Conservation (phyloP, 495 filamentous ascomycete species). For the Parathielavia hyrcaniae region DNA sequence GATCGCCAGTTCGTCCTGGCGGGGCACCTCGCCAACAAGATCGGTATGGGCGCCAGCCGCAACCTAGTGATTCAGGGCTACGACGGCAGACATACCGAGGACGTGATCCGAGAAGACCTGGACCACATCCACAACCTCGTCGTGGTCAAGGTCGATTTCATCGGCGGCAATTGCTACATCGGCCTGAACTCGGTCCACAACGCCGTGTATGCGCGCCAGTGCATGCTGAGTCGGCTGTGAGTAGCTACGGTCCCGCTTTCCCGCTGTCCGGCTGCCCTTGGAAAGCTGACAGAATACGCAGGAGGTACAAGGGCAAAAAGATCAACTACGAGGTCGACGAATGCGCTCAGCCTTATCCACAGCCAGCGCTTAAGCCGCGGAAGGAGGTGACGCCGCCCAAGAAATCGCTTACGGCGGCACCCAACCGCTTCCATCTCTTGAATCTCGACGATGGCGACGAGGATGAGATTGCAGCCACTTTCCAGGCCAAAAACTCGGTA, state of each 20-base stretch:
- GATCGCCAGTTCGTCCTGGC: constrained; percentile 68
- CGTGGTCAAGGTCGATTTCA: constrained; percentile 59
- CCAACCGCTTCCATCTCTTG: constrained; percentile 63
- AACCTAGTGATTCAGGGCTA: constrained; percentile 63
- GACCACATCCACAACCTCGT: constrained; percentile 78
- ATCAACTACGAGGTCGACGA: constrained; percentile 72
- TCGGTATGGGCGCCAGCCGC: constrained; percentile 66
- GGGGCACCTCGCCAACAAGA: constrained; percentile 59
- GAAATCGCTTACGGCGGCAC: constrained; percentile 31
- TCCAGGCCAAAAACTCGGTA: constrained; percentile 27
- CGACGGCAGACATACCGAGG: constrained; percentile 54
- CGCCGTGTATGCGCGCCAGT: constrained; percentile 66
- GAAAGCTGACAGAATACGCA: constrained; percentile 19
- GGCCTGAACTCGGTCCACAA: constrained; percentile 74
- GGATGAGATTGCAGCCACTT: constrained; percentile 25
- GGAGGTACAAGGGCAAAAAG: constrained; percentile 64
- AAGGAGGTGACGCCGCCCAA: constrained; percentile 35
- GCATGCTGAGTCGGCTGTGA: constrained; percentile 66
- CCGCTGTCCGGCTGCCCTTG: neutral
- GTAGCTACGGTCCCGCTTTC: constrained; percentile 2
- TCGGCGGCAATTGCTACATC: constrained; percentile 53
- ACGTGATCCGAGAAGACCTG: constrained; percentile 61
- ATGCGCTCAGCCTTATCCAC: constrained; percentile 55
- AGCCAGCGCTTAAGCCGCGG: constrained; percentile 23
- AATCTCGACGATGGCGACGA: constrained; percentile 42